Percentiles rank a stretch among this genome's conserved stretches.
Conservation (phyloP, 2,329 filamentous ascomycete genomes). For the Cladobotryum mycophilum region DNA sequence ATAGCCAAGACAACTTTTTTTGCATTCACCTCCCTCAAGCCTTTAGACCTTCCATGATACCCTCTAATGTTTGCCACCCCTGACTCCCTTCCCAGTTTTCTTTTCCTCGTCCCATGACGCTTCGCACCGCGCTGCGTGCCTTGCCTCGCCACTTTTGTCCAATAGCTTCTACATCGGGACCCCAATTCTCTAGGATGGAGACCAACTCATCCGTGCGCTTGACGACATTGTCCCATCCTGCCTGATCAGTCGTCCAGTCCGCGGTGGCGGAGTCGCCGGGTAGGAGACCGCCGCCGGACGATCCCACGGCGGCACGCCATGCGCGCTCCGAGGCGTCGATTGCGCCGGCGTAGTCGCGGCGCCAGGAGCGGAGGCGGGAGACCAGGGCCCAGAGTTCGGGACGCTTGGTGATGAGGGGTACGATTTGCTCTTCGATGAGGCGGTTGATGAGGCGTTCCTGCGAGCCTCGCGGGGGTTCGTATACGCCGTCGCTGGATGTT, state of each 20-base stretch:
- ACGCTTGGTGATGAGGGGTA: slow-evolving; percentile 77
- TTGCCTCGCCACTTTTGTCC: slow-evolving; percentile 84
- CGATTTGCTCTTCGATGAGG: slow-evolving; percentile 67
- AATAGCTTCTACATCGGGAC: slow-evolving; percentile 57
- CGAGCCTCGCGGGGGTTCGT: slow-evolving; percentile 47
- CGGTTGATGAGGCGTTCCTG: slow-evolving; percentile 58
- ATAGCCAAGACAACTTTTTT: background rate
- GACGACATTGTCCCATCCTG: slow-evolving; percentile 67
- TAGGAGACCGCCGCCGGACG: slow-evolving; percentile 42
- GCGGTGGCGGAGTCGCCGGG: slow-evolving; percentile 24
- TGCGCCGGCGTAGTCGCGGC: slow-evolving; percentile 61
- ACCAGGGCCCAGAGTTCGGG: slow-evolving; percentile 72
- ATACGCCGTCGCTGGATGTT: slow-evolving; percentile 19
- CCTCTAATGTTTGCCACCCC: slow-evolving; percentile 58
- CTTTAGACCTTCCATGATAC: slow-evolving; percentile 50
- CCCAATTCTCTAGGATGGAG: slow-evolving; percentile 75
- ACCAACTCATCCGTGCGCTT: slow-evolving; percentile 75
- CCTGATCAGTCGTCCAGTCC: slow-evolving; percentile 47
- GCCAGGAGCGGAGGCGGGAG: slow-evolving; percentile 66
- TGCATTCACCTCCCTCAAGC: slow-evolving; percentile 13
- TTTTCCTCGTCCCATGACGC: slow-evolving; percentile 75
- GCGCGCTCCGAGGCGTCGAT: slow-evolving; percentile 83
- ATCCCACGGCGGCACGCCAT: slow-evolving; percentile 66
- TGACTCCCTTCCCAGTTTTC: slow-evolving; percentile 74
- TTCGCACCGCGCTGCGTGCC: slow-evolving; percentile 74